These are phyloP conservation scores for Xylariaceae sp. DNA, from an alignment of 2,329 filamentous ascomycete genomes.

Conservation along the genomic window DNA sequence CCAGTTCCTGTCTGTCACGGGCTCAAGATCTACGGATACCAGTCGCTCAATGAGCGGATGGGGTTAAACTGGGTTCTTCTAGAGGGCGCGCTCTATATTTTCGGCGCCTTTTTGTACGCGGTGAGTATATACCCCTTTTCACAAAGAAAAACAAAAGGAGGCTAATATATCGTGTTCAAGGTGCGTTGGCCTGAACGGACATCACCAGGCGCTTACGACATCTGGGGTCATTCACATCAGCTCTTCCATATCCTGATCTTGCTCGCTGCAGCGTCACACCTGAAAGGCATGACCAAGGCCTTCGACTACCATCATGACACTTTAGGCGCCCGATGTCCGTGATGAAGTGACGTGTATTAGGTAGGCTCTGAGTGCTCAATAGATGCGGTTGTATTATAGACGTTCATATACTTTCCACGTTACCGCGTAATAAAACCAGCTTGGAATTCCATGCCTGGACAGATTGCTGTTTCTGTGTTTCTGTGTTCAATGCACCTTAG, in stretches of 20 bases:
- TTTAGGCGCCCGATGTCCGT: constrained; percentile 45
- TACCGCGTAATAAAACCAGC: too few species aligned
- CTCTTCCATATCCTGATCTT: constrained; percentile 91
- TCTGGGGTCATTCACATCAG: constrained; percentile 91
- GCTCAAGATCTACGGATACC: constrained; percentile 59
- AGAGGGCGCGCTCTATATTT: constrained; percentile 78
- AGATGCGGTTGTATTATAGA: too few species aligned
- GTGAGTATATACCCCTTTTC: constrained; percentile 44
- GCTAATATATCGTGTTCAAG: too few species aligned
- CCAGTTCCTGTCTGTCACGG: constrained; percentile 74
- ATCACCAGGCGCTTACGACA: constrained; percentile 75
- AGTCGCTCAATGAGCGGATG: constrained; percentile 64
- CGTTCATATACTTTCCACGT: too few species aligned
- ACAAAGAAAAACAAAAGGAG: too few species aligned
- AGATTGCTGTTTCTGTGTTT: too few species aligned
- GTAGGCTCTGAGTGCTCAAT: too few species aligned
- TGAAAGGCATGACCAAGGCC: constrained; percentile 74
- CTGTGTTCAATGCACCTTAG: too few species aligned
- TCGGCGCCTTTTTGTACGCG: constrained; percentile 81
- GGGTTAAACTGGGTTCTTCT: constrained; percentile 74
- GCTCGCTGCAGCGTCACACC: constrained; percentile 72
- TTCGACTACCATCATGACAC: constrained; percentile 78
- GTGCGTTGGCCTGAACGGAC: constrained; percentile 76
- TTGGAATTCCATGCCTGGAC: too few species aligned
- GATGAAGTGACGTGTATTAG: neutral